Evolutionary conservation across 345 rosid genomes (phyloP), one percentile per base, ranked within the genome.

Genomic region (Euphorbia tirucalli): DNA sequence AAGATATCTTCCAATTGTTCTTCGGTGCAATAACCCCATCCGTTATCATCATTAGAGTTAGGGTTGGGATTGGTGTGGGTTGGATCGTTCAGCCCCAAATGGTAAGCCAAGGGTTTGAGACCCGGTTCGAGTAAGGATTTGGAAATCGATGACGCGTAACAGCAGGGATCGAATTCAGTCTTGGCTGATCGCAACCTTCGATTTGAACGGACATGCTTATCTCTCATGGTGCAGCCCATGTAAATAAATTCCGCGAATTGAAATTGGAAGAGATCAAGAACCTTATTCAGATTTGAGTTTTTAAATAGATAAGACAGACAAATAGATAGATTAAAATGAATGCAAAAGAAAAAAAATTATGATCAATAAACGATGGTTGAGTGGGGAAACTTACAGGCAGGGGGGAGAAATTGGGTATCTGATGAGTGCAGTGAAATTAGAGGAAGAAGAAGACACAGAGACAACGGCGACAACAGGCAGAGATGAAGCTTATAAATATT

Each of bases 21-120:
- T 78, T 88, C 98, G 2, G 96, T 91, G 30, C 94, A 91, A 77
- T 88, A 91, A 67, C 96, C 93, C 94, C 90, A 89, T 18, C 85
- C 89, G 31, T 79, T 87, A 59, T 88, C 93, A 49, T 93, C 82
- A 65, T 44, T 58, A 57, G 79, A 56, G 67, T 60, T 78, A 37
- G 82, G 67, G 52, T 71, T 76, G 11, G 64, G 73, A 48, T 48
- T 56, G 75, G 69, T 74, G 37, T 72, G 83, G 74, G 66, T 24
- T 31, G 85, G 78, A 76, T 86, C 90, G 48, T 80, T 65, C 30
- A 77, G 66, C 78, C 85, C 87, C 73, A 66, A 75, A 65, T 79
- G 86, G 46, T 73, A 81, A 70, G 79, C 81, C 71, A 83, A 71
- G 66, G 90, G 90, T 49, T 83, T 87, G 71, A 85, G 81, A 71